A percentile compares a stretch with the other conserved stretches of the same genome.
These are phyloP conservation scores for Sherardia arvensis DNA, from an alignment of 257 asterid genomes.

Conservation along the genomic window DNA sequence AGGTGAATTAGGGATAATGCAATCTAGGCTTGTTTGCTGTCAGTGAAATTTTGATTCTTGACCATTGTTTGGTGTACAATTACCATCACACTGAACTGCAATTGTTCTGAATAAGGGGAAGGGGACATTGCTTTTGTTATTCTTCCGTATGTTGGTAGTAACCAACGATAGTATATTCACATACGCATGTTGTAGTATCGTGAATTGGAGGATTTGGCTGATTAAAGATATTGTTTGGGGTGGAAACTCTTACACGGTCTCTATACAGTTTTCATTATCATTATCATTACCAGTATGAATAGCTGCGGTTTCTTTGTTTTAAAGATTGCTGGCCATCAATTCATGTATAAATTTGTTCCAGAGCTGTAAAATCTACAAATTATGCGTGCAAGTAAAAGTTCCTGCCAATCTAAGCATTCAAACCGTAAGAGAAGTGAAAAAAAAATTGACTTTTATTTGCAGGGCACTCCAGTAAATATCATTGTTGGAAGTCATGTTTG, in stretches of 20 bases:
- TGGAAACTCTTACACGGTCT: background rate
- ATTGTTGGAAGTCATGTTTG: constrained; percentile 86
- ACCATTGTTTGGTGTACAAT: background rate
- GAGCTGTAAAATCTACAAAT: background rate
- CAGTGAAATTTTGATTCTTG: background rate
- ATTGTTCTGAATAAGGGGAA: background rate
- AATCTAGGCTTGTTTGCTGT: background rate
- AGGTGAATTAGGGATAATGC: background rate
- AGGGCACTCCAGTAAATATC: constrained; percentile 82
- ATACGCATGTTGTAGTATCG: background rate
- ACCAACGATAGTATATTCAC: background rate
- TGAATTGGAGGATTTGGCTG: background rate
- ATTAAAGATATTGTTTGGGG: background rate
- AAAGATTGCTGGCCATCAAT: background rate
- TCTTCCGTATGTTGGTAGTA: too few species aligned
- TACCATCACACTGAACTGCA: background rate
- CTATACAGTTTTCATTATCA: background rate
- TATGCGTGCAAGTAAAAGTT: background rate
- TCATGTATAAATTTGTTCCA: background rate
- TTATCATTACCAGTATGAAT: background rate
- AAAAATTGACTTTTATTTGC: constrained; percentile 28
- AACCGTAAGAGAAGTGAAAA: constrained; percentile 3
- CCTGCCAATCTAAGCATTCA: background rate
- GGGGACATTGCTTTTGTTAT: background rate
- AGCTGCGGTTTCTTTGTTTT: background rate